Evolutionary conservation across 2,329 filamentous ascomycete species (phyloP).

Genomic region (Hypoxylon sp.): DNA sequence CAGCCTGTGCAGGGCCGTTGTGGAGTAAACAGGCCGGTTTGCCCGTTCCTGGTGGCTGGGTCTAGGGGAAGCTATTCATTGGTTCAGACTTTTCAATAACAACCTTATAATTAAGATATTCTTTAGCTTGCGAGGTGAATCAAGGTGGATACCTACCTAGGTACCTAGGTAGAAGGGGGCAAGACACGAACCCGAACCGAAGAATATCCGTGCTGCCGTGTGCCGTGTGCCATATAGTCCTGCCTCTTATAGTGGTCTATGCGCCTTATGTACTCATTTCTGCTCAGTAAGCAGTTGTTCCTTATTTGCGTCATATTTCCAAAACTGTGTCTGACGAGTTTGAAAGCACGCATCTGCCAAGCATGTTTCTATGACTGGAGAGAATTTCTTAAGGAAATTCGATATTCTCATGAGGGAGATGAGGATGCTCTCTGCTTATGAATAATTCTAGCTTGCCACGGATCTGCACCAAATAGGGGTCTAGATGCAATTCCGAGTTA

Average conservation of each 20-base stretch:
- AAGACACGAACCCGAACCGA: constrained; percentile 12
- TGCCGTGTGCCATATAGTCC: too few species aligned
- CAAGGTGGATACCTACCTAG: background rate
- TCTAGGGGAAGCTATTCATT: constrained; percentile 27
- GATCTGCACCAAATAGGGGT: constrained; percentile 10
- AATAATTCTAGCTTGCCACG: constrained; percentile 8
- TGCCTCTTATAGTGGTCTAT: too few species aligned
- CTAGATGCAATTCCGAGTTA: constrained; percentile 21
- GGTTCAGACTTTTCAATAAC: constrained; percentile 6
- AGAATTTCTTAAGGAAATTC: background rate
- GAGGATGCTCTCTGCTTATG: constrained; percentile 8
- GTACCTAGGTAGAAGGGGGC: background rate
- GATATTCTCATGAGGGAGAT: too few species aligned
- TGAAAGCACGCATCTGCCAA: too few species aligned
- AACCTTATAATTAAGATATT: too few species aligned
- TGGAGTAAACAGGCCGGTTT: constrained; percentile 6
- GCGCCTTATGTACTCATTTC: background rate
- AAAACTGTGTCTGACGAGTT: too few species aligned
- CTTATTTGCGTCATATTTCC: too few species aligned
- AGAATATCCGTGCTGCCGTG: constrained; percentile 3
- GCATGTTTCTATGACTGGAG: too few species aligned
- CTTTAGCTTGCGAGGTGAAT: background rate
- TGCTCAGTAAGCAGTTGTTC: too few species aligned
- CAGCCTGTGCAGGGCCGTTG: constrained; percentile 8
- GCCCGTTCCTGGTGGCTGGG: constrained; percentile 39